Evolutionary conservation across 139 green algal genomes (phyloP).

Genomic region (Chloropicon primus): DNA sequence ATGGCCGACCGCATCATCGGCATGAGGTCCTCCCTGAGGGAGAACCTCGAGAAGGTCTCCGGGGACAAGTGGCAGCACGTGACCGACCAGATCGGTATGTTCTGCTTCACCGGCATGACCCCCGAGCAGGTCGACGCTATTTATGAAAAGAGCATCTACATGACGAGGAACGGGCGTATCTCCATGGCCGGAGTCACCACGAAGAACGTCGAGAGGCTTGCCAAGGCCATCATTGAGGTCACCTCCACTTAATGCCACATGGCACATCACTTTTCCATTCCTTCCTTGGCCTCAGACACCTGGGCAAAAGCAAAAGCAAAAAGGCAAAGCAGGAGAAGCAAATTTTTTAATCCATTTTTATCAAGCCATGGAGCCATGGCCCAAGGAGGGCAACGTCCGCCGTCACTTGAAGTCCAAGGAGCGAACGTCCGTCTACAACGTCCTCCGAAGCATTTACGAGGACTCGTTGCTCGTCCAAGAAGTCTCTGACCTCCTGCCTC

Average conservation of each 20-base stretch:
- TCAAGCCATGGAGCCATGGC: neutral
- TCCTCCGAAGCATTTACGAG: neutral
- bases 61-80: conserved; percentile 62
- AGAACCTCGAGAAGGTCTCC: conserved; percentile 42
- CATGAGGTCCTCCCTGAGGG: conserved; percentile 55
- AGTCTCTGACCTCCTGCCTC: neutral
- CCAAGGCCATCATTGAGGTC: conserved; percentile 67
- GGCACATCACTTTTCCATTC: neutral
- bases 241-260: conserved; percentile 21
- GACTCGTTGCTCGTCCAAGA: neutral
- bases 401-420: neutral
- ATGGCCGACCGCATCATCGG: conserved; percentile 85
- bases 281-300: neutral
- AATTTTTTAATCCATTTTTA: no score
- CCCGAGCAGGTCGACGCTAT: conserved; percentile 17
- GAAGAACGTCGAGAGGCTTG: conserved; percentile 62
- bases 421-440: neutral
- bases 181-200: conserved; percentile 78
- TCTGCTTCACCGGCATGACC: conserved; percentile 53
- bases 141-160: conserved; percentile 65
- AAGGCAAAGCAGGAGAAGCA: no score
- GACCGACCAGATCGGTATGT: conserved; percentile 85
- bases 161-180: conserved; percentile 85
- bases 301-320: no score
- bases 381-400: neutral